Percentiles rank a stretch among this genome's conserved stretches.
Evolutionary conservation across 2,329 filamentous ascomycete species (phyloP).

Genomic region (Trichoderma koningiopsis): DNA sequence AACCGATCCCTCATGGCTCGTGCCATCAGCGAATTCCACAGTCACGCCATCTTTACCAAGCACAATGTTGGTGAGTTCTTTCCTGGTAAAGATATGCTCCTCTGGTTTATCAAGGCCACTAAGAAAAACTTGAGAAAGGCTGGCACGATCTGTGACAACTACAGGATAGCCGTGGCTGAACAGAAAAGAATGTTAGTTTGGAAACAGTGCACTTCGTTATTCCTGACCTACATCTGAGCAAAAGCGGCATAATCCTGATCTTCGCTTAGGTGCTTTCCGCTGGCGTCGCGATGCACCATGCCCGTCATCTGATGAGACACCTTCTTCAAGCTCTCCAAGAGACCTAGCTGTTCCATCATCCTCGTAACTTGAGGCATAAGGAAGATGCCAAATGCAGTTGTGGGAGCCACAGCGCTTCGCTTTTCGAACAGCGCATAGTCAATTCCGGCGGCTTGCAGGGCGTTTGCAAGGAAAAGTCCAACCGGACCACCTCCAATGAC

Average conservation of each 20-base stretch:
- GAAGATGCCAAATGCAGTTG: conserved; percentile 39
- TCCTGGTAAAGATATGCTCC: conserved; percentile 35
- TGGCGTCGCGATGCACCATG: not conserved
- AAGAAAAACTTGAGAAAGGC: conserved; percentile 39
- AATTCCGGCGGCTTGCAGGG: conserved; percentile 34
- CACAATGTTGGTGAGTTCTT: conserved; percentile 32
- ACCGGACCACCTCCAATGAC: conserved; percentile 35
- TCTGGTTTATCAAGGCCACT: conserved; percentile 32
- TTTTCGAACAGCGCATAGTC: conserved; percentile 46
- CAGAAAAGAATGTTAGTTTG: not conserved
- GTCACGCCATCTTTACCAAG: conserved; percentile 32
- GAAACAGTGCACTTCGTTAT: not conserved
- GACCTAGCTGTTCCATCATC: conserved; percentile 39
- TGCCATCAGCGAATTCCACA: conserved; percentile 39
- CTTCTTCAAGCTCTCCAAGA: conserved; percentile 17
- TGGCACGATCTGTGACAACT: conserved; percentile 40
- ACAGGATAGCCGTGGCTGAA: conserved; percentile 33
- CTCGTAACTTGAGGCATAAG: conserved; percentile 36
- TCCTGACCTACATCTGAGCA: not conserved
- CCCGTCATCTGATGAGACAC: not conserved
- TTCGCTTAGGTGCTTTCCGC: not conserved
- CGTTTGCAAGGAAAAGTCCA: conserved; percentile 34
- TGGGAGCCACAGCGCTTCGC: conserved; percentile 32
- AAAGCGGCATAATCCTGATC: not conserved
- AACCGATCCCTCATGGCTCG: conserved; percentile 38